Evolutionary conservation across 2,329 filamentous ascomycete species (phyloP).

Genomic region (Pseudogymnoascus verrucosus): DNA sequence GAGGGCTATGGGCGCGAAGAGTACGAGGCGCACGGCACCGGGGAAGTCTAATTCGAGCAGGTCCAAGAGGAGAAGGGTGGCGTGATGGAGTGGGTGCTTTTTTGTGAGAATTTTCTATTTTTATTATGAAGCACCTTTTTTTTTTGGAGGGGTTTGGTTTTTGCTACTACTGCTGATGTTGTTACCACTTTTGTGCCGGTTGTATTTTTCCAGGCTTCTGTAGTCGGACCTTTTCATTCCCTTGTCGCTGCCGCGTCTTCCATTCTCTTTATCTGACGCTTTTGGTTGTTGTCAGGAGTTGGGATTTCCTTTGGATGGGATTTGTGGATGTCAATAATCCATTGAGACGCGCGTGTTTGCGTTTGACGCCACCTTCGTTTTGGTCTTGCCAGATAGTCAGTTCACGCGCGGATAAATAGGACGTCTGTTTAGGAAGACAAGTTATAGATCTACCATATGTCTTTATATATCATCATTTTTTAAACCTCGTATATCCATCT

Average conservation of each 20-base stretch:
- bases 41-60: neutral
- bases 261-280: neutral
- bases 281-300: neutral
- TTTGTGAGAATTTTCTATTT: neutral
- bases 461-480: neutral
- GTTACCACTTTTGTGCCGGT: neutral
- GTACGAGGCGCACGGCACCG: neutral
- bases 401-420: neutral
- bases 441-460: neutral
- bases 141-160: neutral
- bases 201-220: neutral
- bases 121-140: neutral
- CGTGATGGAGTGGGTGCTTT: neutral
- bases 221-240: neutral
- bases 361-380: neutral
- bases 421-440: neutral
- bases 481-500: neutral
- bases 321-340: neutral
- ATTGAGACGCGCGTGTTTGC: neutral
- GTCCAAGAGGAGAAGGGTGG: neutral
- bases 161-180: neutral
- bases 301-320: neutral
- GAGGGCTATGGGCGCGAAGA: neutral
- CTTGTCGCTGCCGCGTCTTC: neutral
- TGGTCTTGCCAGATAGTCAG: neutral